Conservation (phyloP, 1,284 basidiomycete species). For the Mycena citricolor region DNA sequence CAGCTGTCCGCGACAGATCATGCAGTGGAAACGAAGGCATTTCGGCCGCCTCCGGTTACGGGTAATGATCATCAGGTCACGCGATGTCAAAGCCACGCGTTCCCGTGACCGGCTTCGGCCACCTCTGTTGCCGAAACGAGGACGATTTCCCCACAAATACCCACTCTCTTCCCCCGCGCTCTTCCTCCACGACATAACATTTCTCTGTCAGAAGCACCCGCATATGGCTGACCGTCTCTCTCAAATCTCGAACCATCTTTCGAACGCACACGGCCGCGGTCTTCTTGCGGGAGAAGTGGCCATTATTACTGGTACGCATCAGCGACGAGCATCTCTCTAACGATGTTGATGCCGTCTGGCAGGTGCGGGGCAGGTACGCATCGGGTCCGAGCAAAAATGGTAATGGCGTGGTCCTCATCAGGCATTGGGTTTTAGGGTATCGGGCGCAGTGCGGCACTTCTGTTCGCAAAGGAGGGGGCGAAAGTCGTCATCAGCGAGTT, state of each 20-base stretch:
- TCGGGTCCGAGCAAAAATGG: too few relatives aligned
- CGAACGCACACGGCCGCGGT: slow-evolving; percentile 59
- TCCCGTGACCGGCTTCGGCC: too few relatives aligned
- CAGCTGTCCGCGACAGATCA: too few relatives aligned
- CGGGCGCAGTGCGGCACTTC: slow-evolving; percentile 68
- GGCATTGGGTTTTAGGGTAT: slow-evolving; percentile 54
- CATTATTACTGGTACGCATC: slow-evolving; percentile 74
- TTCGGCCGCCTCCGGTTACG: too few relatives aligned
- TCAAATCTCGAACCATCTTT: slow-evolving; percentile 70
- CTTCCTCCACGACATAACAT: too few relatives aligned
- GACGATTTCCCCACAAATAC: too few relatives aligned
- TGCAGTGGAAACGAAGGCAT: too few relatives aligned
- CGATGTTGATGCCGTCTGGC: slow-evolving; percentile 6
- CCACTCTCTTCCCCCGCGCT: too few relatives aligned
- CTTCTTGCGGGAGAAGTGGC: slow-evolving; percentile 77
- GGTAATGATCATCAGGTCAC: too few relatives aligned
- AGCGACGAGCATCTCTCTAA: neutral
- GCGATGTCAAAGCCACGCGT: too few relatives aligned
- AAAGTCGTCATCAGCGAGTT: slow-evolving; percentile 85
- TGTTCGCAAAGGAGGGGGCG: slow-evolving; percentile 84
- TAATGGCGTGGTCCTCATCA: neutral
- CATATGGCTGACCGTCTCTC: slow-evolving; percentile 67
- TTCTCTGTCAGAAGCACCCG: too few relatives aligned
- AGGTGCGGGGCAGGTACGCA: slow-evolving; percentile 73
- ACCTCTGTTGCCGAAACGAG: too few relatives aligned